Percentiles rank a stretch among this genome's conserved stretches.
phyloP scores from a whole-genome alignment of 2,329 filamentous ascomycete species.

The Apiospora koreana region DNA sequence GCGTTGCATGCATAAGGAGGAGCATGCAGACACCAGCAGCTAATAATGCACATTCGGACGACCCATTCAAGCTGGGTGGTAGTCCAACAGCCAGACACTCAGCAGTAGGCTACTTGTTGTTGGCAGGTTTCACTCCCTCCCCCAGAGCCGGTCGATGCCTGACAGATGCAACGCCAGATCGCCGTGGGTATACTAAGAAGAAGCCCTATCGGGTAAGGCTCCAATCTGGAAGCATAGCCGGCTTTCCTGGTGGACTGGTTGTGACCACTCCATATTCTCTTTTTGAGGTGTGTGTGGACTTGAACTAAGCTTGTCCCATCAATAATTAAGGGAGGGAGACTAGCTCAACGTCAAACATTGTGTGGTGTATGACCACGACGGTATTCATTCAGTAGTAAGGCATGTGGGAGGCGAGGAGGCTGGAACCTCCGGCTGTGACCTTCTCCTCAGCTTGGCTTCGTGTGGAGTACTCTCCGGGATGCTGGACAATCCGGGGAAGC shows the following conservation, averaged over 20 bases:
- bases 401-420: neutral
- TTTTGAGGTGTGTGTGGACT: neutral
- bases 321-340: neutral
- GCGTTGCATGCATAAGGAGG: neutral
- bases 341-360: neutral
- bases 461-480: neutral
- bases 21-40: neutral
- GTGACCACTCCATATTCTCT: neutral
- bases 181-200: neutral
- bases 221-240: slow-evolving; percentile 8
- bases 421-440: neutral
- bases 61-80: neutral
- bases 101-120: neutral
- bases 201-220: neutral
- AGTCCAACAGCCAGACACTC: neutral
- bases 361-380: neutral
- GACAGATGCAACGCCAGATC: neutral
- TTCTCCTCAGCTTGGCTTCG: slow-evolving; percentile 3
- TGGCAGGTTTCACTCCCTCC: neutral
- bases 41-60: neutral
- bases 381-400: neutral
- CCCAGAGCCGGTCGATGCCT: neutral
- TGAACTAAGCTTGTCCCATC: neutral
- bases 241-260: neutral
- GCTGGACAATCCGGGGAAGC: neutral